Evolutionary conservation across 495 filamentous ascomycete genomes (phyloP), one percentile per base, ranked within the genome.

Genomic region (Xanthoparmelia taractica): DNA sequence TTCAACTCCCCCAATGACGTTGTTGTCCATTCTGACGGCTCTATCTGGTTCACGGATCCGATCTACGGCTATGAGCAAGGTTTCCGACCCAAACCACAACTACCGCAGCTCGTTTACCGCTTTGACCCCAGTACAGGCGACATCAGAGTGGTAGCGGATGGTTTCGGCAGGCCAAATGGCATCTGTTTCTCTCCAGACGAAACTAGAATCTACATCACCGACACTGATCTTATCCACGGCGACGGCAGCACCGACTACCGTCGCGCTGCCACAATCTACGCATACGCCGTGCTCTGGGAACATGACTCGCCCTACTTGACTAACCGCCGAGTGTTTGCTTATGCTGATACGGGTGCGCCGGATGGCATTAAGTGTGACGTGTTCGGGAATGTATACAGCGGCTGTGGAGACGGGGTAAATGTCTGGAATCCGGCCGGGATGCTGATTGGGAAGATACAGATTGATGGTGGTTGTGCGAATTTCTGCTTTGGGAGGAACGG

Each of bases 1-100:
- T 80, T 80, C 69, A 80, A 78, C 66, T 79, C 74, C 27, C 57
- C 74, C 58, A 79, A 81, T 60, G 80, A 80, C 60, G 74, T 82
- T 10, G 72, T 76, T 25, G 71, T 78, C 15, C 69, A 73, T 57
- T 64, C 60, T 8, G 76, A 80, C 63, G 73, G 73, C 12, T 71
- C 75, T 11, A 74, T 83, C 59, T 85, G 78, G 78, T 85, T 84
- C 70, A 84, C 82, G 1, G 82, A 85, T 66, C 78, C 80, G 7
- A 77, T 71, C 56, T 81, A 79, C 67, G 78, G 74, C 61, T 76
- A 68, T 59, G 68, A 75, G 34, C 76, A 78, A 65, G 73, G 75
- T 34, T 65, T 76, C 57, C 68, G 79, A 1, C 78, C 80, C 0
- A 69, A 75, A 64, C 79, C 82, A 4, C 67, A 78, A 64, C 67